These are phyloP conservation scores for Saccharomycopsis amapae DNA, from an alignment of 805 yeast species.

Conservation along the genomic window DNA sequence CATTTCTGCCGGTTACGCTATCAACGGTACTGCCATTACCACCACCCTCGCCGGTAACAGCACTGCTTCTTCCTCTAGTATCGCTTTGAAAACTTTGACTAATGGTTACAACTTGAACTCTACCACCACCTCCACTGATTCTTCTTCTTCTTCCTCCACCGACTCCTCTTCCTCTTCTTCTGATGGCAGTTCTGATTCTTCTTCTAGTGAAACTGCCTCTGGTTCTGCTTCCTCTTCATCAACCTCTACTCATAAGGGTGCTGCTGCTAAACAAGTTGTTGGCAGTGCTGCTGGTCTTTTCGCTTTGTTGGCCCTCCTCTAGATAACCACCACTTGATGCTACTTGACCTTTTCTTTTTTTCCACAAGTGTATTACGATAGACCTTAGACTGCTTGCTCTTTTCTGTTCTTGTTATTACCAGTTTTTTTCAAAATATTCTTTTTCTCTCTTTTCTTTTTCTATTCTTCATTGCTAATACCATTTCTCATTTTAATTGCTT, in stretches of 20 bases:
- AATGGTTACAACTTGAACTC: slow-evolving; percentile 13
- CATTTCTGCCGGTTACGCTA: slow-evolving; percentile 17
- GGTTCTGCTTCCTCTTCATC: slow-evolving; percentile 2
- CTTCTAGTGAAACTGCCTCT: slow-evolving; percentile 4
- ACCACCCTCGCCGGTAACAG: neutral
- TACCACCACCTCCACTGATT: slow-evolving; percentile 4
- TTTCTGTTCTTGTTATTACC: neutral
- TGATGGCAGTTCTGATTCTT: neutral
- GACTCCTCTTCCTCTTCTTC: neutral
- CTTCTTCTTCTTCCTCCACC: slow-evolving; percentile 2
- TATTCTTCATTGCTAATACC: neutral
- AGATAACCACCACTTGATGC: too few relatives aligned
- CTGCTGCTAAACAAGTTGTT: slow-evolving; percentile 33
- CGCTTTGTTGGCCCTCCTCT: slow-evolving; percentile 21
- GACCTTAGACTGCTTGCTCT: neutral
- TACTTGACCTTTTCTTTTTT: too few relatives aligned
- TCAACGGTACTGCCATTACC: slow-evolving; percentile 4
- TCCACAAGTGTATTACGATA: too few relatives aligned
- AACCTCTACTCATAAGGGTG: slow-evolving; percentile 35
- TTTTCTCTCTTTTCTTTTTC: too few relatives aligned
- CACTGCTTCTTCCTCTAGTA: neutral
- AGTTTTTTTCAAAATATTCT: too few relatives aligned
- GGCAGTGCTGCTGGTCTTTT: slow-evolving; percentile 37
- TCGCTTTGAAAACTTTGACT: slow-evolving; percentile 4
- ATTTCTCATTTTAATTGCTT: neutral